These are phyloP conservation scores for Colletotrichum sp. DNA, from an alignment of 2,329 filamentous ascomycete species.

Conservation along the genomic window DNA sequence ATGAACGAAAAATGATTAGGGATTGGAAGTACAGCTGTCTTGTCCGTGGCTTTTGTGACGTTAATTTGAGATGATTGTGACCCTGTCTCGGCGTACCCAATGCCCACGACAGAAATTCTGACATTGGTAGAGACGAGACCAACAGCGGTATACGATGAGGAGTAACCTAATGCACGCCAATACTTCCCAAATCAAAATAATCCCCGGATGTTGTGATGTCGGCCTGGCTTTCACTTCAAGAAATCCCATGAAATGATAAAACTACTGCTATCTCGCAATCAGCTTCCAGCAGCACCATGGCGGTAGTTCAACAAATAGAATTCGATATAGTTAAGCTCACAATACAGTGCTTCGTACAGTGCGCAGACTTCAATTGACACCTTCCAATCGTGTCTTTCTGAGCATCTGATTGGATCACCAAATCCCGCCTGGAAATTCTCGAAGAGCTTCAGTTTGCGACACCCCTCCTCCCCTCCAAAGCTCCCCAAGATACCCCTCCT, in stretches of 20 bases:
- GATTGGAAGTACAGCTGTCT: neutral
- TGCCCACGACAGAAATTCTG: neutral
- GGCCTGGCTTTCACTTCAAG: neutral
- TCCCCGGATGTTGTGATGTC: neutral
- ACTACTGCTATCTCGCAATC: neutral
- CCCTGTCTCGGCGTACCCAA: neutral
- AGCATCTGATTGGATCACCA: slow-evolving; percentile 13
- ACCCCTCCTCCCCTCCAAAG: neutral
- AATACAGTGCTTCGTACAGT: neutral
- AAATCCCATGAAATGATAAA: neutral
- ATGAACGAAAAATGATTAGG: slow-evolving; percentile 22
- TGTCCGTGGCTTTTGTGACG: neutral
- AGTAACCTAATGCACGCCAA: neutral
- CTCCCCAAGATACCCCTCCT: neutral
- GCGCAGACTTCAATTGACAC: neutral
- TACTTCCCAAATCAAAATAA: rapidly evolving
- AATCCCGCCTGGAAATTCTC: slow-evolving; percentile 15
- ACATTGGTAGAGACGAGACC: neutral
- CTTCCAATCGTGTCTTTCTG: neutral
- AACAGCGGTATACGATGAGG: too few species aligned
- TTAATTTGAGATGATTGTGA: neutral
- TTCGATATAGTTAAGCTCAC: neutral
- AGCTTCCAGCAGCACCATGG: neutral
- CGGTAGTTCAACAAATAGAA: neutral
- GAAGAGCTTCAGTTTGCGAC: slow-evolving; percentile 14